Evolutionary conservation across 768 basidiomycete genomes (phyloP).

Genomic region (Cantharellus cinnabarinus): DNA sequence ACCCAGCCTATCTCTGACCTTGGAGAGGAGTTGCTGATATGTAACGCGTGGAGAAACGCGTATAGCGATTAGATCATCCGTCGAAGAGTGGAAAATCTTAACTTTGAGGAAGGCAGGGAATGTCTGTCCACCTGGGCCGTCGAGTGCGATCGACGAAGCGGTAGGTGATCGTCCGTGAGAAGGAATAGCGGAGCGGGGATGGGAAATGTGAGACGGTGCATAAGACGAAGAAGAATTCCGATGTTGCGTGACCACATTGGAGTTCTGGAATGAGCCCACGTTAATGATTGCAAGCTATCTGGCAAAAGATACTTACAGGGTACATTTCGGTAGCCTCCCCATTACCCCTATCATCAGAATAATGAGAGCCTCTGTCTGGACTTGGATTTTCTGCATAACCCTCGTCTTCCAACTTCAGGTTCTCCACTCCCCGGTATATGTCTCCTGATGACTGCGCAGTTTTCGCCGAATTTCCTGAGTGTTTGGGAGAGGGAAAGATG

Average conservation of each 20-base stretch:
- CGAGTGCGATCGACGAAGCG: background rate
- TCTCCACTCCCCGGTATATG: background rate
- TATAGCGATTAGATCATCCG: slow-evolving; percentile 92
- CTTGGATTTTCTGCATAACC: background rate
- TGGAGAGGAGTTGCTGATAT: slow-evolving; percentile 70
- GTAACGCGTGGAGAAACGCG: slow-evolving; percentile 86
- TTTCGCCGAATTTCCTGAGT: background rate
- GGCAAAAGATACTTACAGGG: background rate
- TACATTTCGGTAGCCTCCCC: background rate
- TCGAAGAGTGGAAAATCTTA: slow-evolving; percentile 86
- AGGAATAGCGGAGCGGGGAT: background rate
- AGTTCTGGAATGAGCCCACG: background rate
- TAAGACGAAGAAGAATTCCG: background rate
- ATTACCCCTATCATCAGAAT: background rate
- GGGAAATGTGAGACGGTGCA: background rate
- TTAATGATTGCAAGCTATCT: background rate
- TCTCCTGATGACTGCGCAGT: background rate
- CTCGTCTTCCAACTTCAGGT: background rate
- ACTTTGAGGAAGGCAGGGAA: slow-evolving; percentile 75
- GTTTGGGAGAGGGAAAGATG: background rate
- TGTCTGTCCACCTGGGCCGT: background rate
- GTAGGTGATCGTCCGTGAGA: background rate
- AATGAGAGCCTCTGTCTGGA: background rate
- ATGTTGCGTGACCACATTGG: background rate
- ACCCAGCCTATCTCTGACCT: slow-evolving; percentile 75